phyloP scores from a whole-genome alignment of 495 filamentous ascomycete species.

The Podospora fimiseda region DNA sequence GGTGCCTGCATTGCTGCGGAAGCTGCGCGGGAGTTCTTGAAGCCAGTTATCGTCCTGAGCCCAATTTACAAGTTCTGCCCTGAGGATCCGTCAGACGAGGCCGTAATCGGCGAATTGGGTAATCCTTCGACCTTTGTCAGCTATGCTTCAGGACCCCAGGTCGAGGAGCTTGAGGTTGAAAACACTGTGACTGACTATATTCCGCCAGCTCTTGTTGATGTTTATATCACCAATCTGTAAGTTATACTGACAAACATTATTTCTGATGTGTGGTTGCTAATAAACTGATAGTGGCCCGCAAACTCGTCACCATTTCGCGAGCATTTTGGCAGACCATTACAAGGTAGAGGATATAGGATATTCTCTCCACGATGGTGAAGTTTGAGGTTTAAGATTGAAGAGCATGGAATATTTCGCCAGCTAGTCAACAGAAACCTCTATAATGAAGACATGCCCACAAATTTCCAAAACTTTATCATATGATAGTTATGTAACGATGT shows the following conservation, averaged over 20 bases:
- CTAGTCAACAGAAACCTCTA: too few relatives aligned
- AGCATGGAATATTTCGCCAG: too few relatives aligned
- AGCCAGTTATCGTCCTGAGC: constrained; percentile 75
- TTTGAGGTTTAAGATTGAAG: neutral
- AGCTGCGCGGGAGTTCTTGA: constrained; percentile 71
- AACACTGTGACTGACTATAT: constrained; percentile 82
- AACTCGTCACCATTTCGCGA: constrained; percentile 72
- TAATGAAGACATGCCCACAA: too few relatives aligned
- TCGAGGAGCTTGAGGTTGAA: constrained; percentile 69
- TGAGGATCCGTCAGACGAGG: constrained; percentile 72
- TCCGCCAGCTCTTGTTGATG: constrained; percentile 70
- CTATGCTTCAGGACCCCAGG: constrained; percentile 67
- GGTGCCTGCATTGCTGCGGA: constrained; percentile 73
- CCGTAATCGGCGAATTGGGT: constrained; percentile 73
- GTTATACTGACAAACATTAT: constrained; percentile 25
- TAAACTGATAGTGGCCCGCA: constrained; percentile 60
- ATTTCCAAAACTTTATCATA: too few relatives aligned
- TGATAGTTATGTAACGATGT: too few relatives aligned
- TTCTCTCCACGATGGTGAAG: constrained; percentile 28
- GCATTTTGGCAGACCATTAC: constrained; percentile 80
- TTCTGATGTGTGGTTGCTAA: constrained; percentile 20
- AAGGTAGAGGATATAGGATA: constrained; percentile 72
- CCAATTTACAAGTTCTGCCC: constrained; percentile 89
- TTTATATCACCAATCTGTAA: constrained; percentile 91
- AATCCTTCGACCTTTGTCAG: constrained; percentile 65